Evolutionary conservation across 176 grass and related monocot species (phyloP).

Genomic region (Secale cereale): DNA sequence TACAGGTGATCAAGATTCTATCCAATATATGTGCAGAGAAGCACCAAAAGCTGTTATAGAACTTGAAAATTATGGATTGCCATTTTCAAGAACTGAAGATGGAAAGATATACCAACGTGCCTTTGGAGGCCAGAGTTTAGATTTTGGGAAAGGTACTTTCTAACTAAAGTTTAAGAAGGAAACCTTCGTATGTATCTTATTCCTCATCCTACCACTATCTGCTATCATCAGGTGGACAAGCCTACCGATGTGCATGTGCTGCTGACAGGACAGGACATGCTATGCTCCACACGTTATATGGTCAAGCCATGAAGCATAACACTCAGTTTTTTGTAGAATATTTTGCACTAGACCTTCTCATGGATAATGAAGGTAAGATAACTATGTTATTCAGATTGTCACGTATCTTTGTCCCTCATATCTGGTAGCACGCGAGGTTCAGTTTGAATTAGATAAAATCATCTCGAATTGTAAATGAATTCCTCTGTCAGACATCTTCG

Average conservation of each 20-base stretch:
- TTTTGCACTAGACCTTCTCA: conserved; percentile 73
- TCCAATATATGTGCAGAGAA: conserved; percentile 99
- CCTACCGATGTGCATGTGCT: conserved; percentile 38
- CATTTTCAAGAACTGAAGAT: conserved; percentile 98
- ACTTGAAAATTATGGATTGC: conserved; percentile 96
- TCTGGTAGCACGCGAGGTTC: background rate
- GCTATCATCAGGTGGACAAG: background rate
- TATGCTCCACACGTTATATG: conserved; percentile 93
- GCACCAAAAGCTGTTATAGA: conserved; percentile 99
- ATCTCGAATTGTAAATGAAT: background rate
- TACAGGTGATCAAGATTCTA: conserved; percentile 97
- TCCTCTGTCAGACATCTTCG: background rate
- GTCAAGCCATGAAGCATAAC: conserved; percentile 98
- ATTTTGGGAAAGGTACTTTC: conserved; percentile 88
- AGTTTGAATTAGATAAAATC: background rate
- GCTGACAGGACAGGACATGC: conserved; percentile 98
- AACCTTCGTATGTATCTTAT: background rate
- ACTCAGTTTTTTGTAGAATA: conserved; percentile 90
- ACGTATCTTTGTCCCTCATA: background rate
- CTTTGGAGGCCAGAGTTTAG: conserved; percentile 99
- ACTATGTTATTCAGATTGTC: background rate
- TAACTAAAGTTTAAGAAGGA: background rate
- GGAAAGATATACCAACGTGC: conserved; percentile 97
- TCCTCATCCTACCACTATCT: background rate
- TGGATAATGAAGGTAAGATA: conserved; percentile 59